Evolutionary conservation across 495 filamentous ascomycete species (phyloP).

Genomic region (Annulohypoxylon stygium): DNA sequence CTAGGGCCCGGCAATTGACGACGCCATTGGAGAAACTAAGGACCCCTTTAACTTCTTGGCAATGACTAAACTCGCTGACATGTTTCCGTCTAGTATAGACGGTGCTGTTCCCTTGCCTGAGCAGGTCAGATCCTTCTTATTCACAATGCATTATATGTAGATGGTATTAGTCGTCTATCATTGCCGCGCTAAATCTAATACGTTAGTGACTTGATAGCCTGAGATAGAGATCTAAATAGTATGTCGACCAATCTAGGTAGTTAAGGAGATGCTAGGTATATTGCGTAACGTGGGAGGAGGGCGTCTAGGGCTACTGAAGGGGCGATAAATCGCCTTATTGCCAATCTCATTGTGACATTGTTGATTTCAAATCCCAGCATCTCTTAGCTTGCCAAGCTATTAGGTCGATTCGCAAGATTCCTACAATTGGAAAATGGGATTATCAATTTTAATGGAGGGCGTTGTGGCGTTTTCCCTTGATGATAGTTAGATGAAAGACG

Average conservation of each 20-base stretch:
- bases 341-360: not conserved
- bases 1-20: not conserved
- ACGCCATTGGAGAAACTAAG: constrained; percentile 18
- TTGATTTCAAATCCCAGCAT: not conserved
- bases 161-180: not conserved
- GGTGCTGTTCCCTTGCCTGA: constrained; percentile 20
- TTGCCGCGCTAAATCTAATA: not conserved
- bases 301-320: not conserved
- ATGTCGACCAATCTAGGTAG: not conserved
- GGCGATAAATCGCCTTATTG: not conserved
- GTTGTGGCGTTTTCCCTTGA: constrained; percentile 2
- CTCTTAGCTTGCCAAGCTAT: not conserved
- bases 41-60: not conserved
- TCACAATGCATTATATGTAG: not conserved
- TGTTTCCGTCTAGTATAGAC: not conserved
- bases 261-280: not conserved
- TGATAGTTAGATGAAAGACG: not conserved
- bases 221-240: not conserved
- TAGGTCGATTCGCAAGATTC: not conserved
- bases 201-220: not conserved
- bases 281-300: too few relatives aligned
- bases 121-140: constrained; percentile 3
- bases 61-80: not conserved
- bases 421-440: not conserved
- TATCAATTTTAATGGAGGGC: not conserved